phyloP scores from a whole-genome alignment of 2,329 filamentous ascomycete genomes.

The Emergomyces africanus region DNA sequence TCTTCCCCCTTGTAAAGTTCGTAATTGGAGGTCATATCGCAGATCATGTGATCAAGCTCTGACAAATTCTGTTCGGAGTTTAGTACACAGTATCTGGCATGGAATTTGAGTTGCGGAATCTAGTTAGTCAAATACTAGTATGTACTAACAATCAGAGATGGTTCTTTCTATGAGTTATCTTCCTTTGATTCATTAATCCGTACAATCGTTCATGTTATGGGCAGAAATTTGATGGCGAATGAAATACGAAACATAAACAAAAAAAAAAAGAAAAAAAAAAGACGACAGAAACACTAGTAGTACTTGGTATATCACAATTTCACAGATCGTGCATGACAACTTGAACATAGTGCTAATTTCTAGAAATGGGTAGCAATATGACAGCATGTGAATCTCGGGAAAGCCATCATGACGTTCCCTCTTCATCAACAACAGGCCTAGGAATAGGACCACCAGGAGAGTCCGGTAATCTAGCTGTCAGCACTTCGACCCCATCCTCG shows the following conservation, averaged over 20 bases:
- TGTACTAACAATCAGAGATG: too few relatives aligned
- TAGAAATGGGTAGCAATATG: background rate
- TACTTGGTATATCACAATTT: background rate
- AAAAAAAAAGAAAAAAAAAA: background rate
- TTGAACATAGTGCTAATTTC: background rate
- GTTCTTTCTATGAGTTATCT: too few relatives aligned
- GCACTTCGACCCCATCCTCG: conserved; percentile 65
- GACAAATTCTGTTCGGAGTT: background rate
- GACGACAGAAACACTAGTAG: background rate
- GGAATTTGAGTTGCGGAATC: too few relatives aligned
- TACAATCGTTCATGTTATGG: too few relatives aligned
- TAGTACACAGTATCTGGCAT: too few relatives aligned
- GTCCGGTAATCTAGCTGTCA: conserved; percentile 59
- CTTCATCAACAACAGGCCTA: conserved; percentile 34
- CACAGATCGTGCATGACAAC: background rate
- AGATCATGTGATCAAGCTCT: background rate
- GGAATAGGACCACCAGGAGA: conserved; percentile 63
- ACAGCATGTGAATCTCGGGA: background rate
- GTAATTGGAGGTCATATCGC: background rate
- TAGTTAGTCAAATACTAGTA: too few relatives aligned
- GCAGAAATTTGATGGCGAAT: background rate
- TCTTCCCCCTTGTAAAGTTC: too few relatives aligned
- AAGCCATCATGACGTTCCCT: conserved; percentile 1
- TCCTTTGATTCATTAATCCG: too few relatives aligned
- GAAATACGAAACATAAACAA: background rate